These are phyloP conservation scores for Fistulifera solaris DNA, from an alignment of 108 stramenopile genomes.

Conservation along the genomic window DNA sequence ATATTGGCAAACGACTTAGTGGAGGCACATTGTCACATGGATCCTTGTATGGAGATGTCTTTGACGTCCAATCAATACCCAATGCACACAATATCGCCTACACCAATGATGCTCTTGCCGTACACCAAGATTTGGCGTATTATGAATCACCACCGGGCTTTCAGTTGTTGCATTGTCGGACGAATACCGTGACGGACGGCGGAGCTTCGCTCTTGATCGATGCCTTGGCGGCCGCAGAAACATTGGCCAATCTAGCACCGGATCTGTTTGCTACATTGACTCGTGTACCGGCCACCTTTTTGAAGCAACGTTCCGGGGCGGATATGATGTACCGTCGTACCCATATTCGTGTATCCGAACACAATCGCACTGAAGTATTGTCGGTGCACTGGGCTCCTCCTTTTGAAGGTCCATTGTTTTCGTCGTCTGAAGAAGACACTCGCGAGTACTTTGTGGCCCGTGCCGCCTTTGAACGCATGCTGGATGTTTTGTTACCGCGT, in stretches of 20 bases:
- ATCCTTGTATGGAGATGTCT: conserved; percentile 64
- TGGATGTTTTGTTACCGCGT: conserved; percentile 23
- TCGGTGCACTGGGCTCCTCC: conserved; percentile 71
- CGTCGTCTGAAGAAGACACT: conserved; percentile 20
- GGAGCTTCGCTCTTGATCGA: conserved; percentile 71
- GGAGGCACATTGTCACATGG: conserved; percentile 68
- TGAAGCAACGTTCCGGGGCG: conserved; percentile 63
- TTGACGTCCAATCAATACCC: conserved; percentile 48
- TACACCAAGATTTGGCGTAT: conserved; percentile 78
- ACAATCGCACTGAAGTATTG: conserved; percentile 36
- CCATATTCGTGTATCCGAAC: conserved; percentile 28
- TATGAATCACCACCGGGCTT: conserved; percentile 73
- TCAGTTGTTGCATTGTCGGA: conserved; percentile 63
- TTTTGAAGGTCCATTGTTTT: conserved; percentile 65
- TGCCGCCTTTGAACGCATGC: conserved; percentile 51
- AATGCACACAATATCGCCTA: conserved; percentile 65
- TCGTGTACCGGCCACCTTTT: conserved; percentile 50
- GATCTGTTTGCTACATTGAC: conserved; percentile 49
- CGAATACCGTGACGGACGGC: conserved; percentile 24
- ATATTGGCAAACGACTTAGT: conserved; percentile 23
- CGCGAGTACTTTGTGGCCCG: conserved; percentile 56
- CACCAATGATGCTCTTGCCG: conserved; percentile 41
- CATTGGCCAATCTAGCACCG: conserved; percentile 41
- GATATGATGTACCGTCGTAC: conserved; percentile 64
- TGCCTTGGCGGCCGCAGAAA: conserved; percentile 67